Base-by-base conservation (phyloP, 1,139 yeast genomes). In the Lodderomyces beijingensis region DNA sequence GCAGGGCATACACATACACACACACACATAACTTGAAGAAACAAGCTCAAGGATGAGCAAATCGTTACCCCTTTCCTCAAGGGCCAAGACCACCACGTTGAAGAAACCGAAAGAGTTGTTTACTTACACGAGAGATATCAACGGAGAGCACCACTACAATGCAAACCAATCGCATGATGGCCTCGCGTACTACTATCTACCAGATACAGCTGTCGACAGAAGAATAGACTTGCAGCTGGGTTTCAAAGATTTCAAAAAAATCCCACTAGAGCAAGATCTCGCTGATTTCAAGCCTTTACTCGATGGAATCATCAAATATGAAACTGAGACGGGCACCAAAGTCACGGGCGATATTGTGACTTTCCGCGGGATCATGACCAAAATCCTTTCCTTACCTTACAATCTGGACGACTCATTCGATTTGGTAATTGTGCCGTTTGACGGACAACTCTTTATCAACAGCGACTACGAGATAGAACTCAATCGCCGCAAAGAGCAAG, bases 391-490 rank as follows among this genome's bases (percentile, higher is more conserved):
- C 3, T 57, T 83, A 22, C 88, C 88, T 0, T 78, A 72, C 46
- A 69, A 70, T 34, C 46, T 55, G 20, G 57, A 62, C 25, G 83
- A 83, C 36, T 70, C 74, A n/a, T 57, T 88, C 12, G 77, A 76
- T 40, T 59, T 84, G 35, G 77, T 85, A 41, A 58, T 85, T 6
- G 73, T 87, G 13, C 57, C 62, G 3, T 65, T 73, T 53, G 96
- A 89, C 52, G 95, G 91, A 0, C 95, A 87, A 48, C 56, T 91
- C n/a, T 86, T 88, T 53, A 77, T 91, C 29, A 84, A 80, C 45
- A 70, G 72, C 33, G 84, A 82, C 47, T 65, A 63, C 28, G 65
- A 58, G 16, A 50, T 59, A 11, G 70, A 59, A 36, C 38, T 61
- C 49, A 53, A 43, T 27, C 54, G 47, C 42, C 53, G 49, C 38